These are phyloP conservation scores for Penicillium verhagenii DNA, from an alignment of 495 filamentous ascomycete species.

Conservation along the genomic window DNA sequence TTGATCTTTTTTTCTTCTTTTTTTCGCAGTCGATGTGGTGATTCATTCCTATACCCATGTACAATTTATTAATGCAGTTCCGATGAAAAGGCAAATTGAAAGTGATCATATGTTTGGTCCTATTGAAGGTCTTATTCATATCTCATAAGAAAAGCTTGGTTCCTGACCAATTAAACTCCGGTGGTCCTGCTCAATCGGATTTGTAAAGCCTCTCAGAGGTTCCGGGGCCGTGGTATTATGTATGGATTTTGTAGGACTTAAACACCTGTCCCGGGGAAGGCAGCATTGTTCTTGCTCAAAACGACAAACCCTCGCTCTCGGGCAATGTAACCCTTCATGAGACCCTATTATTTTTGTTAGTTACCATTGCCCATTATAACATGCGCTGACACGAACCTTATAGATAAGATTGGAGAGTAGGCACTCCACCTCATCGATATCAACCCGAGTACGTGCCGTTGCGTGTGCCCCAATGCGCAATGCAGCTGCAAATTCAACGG, in stretches of 20 bases:
- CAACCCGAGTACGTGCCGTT: conserved; percentile 62
- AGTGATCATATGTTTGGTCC: not conserved
- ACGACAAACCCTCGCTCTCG: conserved; percentile 87
- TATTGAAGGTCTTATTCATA: not conserved
- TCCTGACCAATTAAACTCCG: not conserved
- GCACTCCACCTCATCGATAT: conserved; percentile 94
- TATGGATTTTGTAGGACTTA: conserved; percentile 37
- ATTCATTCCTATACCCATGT: conserved; percentile 23
- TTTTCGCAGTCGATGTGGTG: not conserved
- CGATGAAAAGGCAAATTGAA: not conserved
- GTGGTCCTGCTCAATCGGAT: not conserved
- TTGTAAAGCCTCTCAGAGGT: not conserved
- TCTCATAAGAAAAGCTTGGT: conserved; percentile 2
- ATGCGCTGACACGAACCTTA: conserved; percentile 61
- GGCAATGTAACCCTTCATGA: conserved; percentile 97
- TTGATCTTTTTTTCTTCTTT: not conserved
- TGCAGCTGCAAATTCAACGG: conserved; percentile 74
- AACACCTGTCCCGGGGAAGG: conserved; percentile 94
- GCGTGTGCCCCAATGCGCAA: conserved; percentile 51
- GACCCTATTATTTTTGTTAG: conserved; percentile 52
- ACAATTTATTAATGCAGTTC: conserved; percentile 14
- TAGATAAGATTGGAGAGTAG: conserved; percentile 93
- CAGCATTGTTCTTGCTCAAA: conserved; percentile 75
- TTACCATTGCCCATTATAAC: not conserved
- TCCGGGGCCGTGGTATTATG: too few species aligned